Base-by-base conservation (phyloP, 176 grass and related monocot genomes). In the Typha latifolia region DNA sequence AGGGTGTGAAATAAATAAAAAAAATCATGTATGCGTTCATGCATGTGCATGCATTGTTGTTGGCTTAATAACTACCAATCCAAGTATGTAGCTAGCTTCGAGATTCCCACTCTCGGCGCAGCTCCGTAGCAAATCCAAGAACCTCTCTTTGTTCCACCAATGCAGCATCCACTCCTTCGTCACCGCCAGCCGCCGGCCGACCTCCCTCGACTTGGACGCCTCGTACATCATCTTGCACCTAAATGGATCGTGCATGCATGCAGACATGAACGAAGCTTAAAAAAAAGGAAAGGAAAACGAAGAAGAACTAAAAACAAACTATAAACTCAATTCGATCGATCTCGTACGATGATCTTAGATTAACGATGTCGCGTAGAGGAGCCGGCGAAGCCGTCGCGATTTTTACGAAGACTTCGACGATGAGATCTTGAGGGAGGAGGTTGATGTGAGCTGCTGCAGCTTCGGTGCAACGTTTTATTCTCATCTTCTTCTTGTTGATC, bases 81-180 rank as follows among this genome's bases (percentile, higher is more conserved):
- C n/a, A n/a, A 84, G 71, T 65, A 84, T 79, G 66, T 74, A 84
- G 51, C 71, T 70, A 1, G 82, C 82, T 49, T 84, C 72, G 0
- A 72, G 14, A 55, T 79, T 79, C 65, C 82, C 82, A 43, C 66
- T 84, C 8, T 66, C 70, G 1, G 76, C 76, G 29, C 82, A 84
- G 19, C 52, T 62, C 67, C 51, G 50, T 21, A 80, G 68, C 67
- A 81, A 69, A 1, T 29, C 75, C 16, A 81, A 26, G 69, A 80
- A 81, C 52, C 69, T 59, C n/a, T 43, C 14, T 72, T 76, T 77
- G 49, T 81, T 72, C 83, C 77, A 77, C 82, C 82, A 85, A 62
- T 76, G 72, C 62, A 80, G 49, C 63, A 49, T 63, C 62, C 82
- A 63, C 57, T 81, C 82, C 68, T 56, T 76, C 29, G 75, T n/a